Percentiles rank a stretch among this genome's conserved stretches.
Evolutionary conservation across 805 yeast genomes (phyloP).

Genomic region (Cyberlindnera maclurae): DNA sequence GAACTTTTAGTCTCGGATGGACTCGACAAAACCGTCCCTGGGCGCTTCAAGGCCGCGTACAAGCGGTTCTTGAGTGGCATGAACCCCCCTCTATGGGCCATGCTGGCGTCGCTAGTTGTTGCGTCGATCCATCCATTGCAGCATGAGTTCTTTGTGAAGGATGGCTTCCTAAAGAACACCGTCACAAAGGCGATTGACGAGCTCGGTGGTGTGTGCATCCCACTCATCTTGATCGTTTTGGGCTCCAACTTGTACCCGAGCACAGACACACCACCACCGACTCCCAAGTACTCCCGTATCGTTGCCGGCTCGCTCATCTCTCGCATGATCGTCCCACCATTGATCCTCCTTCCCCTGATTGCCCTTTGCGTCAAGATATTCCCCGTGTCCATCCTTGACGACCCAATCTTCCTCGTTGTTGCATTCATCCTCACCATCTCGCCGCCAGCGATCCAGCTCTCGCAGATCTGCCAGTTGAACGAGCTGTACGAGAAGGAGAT

Average conservation of each 20-base stretch:
- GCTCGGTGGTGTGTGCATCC: slow-evolving; percentile 70
- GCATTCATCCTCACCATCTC: slow-evolving; percentile 68
- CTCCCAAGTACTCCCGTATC: slow-evolving; percentile 54
- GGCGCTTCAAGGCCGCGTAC: neutral
- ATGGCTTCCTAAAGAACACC: slow-evolving; percentile 62
- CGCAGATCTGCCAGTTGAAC: slow-evolving; percentile 74
- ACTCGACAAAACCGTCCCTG: neutral
- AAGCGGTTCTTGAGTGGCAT: slow-evolving; percentile 36
- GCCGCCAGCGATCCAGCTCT: slow-evolving; percentile 79
- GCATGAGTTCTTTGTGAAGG: slow-evolving; percentile 45
- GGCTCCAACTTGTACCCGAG: slow-evolving; percentile 77
- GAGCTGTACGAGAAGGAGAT: slow-evolving; percentile 72
- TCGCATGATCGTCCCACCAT: slow-evolving; percentile 72
- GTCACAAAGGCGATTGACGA: slow-evolving; percentile 55
- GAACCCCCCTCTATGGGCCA: slow-evolving; percentile 83
- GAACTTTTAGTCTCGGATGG: neutral
- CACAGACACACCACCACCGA: slow-evolving; percentile 57
- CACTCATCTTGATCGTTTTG: slow-evolving; percentile 64
- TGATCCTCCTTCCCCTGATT: slow-evolving; percentile 59
- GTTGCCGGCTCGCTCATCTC: slow-evolving; percentile 65
- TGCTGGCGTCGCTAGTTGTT: slow-evolving; percentile 60
- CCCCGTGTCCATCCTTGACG: slow-evolving; percentile 63
- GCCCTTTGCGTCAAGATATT: slow-evolving; percentile 57
- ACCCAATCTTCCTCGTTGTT: slow-evolving; percentile 73
- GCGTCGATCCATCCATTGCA: slow-evolving; percentile 60